Percentiles rank a stretch among this genome's conserved stretches.
These are phyloP conservation scores for Vitis riparia DNA, from an alignment of 164 flowering plant genomes.

Conservation along the genomic window DNA sequence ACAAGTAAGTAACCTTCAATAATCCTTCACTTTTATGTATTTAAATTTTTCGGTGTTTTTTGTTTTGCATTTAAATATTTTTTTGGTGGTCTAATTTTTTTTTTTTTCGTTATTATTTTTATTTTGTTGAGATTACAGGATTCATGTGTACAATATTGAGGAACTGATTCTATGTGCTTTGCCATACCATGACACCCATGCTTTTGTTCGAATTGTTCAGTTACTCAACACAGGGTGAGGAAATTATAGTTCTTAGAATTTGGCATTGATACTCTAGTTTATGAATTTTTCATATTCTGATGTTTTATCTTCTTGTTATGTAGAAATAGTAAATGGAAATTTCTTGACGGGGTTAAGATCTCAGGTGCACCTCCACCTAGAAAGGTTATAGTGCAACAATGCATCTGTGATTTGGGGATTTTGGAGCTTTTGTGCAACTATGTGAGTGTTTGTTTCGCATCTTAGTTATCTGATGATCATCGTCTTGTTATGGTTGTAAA, in stretches of 20 bases:
- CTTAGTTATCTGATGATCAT: too few species aligned
- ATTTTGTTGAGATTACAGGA: constrained; percentile 39
- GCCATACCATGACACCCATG: constrained; percentile 90
- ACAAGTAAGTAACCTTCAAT: constrained; percentile 51
- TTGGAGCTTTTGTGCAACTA: constrained; percentile 71
- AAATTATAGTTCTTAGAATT: neutral
- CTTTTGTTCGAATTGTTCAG: constrained; percentile 83
- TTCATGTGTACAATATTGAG: constrained; percentile 72
- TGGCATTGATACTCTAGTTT: neutral
- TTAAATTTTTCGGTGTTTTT: too few species aligned
- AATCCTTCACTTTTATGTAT: neutral
- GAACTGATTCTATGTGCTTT: constrained; percentile 77
- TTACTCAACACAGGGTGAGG: constrained; percentile 61
- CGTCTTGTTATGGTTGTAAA: too few species aligned
- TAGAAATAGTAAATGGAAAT: constrained; percentile 81
- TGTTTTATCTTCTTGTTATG: constrained; percentile 8
- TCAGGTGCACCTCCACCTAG: constrained; percentile 97
- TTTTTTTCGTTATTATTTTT: neutral
- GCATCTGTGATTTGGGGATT: constrained; percentile 72
- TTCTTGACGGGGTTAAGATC: constrained; percentile 77
- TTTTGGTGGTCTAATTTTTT: neutral
- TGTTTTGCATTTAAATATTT: neutral
- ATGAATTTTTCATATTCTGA: neutral
- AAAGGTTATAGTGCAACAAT: constrained; percentile 81
- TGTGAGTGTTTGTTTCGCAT: constrained; percentile 42